These are phyloP conservation scores for Xenosphaeropsis pyriputrescens DNA, from an alignment of 2,329 filamentous ascomycete species.

Conservation along the genomic window DNA sequence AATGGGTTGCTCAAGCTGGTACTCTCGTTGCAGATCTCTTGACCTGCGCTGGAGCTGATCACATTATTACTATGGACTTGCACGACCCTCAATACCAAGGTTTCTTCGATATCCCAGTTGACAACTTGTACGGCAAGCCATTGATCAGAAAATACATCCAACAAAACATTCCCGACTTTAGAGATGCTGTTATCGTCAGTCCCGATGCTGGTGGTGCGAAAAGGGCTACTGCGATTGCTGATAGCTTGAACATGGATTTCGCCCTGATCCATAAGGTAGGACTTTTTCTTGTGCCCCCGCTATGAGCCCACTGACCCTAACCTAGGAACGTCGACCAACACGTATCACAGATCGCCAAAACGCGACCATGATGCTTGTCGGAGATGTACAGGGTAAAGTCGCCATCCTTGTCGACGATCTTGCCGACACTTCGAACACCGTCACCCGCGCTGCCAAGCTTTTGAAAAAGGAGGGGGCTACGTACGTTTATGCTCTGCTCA, in stretches of 20 bases:
- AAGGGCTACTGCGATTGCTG: constrained; percentile 86
- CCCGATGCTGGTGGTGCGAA: constrained; percentile 95
- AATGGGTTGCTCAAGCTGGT: constrained; percentile 96
- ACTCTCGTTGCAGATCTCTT: constrained; percentile 89
- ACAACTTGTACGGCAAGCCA: constrained; percentile 84
- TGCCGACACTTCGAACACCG: constrained; percentile 92
- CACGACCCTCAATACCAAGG: constrained; percentile 96
- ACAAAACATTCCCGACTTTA: constrained; percentile 64
- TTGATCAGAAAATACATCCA: constrained; percentile 59
- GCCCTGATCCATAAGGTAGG: constrained; percentile 93
- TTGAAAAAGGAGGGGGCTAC: constrained; percentile 91
- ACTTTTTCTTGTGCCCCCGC: constrained; percentile 14
- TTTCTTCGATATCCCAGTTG: constrained; percentile 97
- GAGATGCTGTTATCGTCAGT: constrained; percentile 79
- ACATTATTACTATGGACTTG: constrained; percentile 95
- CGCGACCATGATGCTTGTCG: constrained; percentile 90
- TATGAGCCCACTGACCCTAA: constrained; percentile 17
- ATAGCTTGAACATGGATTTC: constrained; percentile 86
- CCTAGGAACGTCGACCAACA: constrained; percentile 73
- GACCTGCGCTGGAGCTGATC: constrained; percentile 89
- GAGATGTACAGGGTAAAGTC: constrained; percentile 65
- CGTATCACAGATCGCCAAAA: constrained; percentile 81
- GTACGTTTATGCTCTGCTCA: constrained; percentile 80
- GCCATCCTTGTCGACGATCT: constrained; percentile 91
- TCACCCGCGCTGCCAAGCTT: constrained; percentile 91